Conservation (phyloP, 2,329 filamentous ascomycete genomes). For the Rasamsonia emersonii region DNA sequence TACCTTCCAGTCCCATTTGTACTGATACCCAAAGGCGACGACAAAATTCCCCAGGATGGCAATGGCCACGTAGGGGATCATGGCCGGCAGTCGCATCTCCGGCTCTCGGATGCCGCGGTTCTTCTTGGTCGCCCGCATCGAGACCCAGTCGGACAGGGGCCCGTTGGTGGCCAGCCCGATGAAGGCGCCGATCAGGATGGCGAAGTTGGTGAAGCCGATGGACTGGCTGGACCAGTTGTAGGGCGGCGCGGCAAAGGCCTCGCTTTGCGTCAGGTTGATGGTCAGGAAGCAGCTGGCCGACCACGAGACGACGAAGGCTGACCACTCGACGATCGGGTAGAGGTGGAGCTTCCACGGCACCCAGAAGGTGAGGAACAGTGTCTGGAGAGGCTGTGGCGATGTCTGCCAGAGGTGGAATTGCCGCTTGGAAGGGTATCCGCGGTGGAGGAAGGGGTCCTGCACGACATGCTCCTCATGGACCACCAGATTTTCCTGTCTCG, state of each 20-base stretch:
- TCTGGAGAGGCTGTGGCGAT: slow-evolving; percentile 35
- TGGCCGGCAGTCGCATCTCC: slow-evolving; percentile 49
- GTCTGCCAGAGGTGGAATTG: slow-evolving; percentile 50
- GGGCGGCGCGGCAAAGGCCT: slow-evolving; percentile 47
- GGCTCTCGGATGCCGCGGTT: slow-evolving; percentile 51
- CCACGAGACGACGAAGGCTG: slow-evolving; percentile 55
- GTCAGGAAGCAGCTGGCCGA: slow-evolving; percentile 49
- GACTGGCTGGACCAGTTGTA: slow-evolving; percentile 45
- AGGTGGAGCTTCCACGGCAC: slow-evolving; percentile 54
- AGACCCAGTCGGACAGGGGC: slow-evolving; percentile 50
- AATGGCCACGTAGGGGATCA: slow-evolving; percentile 50
- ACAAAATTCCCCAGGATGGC: slow-evolving; percentile 52
- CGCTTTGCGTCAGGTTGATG: slow-evolving; percentile 52
- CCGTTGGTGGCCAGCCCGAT: slow-evolving; percentile 50
- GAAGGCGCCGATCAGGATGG: slow-evolving; percentile 45
- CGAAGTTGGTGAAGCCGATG: slow-evolving; percentile 52
- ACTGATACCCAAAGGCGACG: slow-evolving; percentile 45
- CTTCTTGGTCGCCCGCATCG: slow-evolving; percentile 42
- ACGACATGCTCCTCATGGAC: slow-evolving; percentile 23
- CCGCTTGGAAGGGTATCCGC: slow-evolving; percentile 44
- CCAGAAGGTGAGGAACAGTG: slow-evolving; percentile 48
- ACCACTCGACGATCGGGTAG: slow-evolving; percentile 56
- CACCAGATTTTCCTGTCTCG: slow-evolving; percentile 11
- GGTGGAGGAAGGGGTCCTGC: slow-evolving; percentile 47
- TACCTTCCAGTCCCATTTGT: slow-evolving; percentile 46